Evolutionary conservation across 441 rosid genomes (phyloP).

Genomic region (Biscutella laevigata): DNA sequence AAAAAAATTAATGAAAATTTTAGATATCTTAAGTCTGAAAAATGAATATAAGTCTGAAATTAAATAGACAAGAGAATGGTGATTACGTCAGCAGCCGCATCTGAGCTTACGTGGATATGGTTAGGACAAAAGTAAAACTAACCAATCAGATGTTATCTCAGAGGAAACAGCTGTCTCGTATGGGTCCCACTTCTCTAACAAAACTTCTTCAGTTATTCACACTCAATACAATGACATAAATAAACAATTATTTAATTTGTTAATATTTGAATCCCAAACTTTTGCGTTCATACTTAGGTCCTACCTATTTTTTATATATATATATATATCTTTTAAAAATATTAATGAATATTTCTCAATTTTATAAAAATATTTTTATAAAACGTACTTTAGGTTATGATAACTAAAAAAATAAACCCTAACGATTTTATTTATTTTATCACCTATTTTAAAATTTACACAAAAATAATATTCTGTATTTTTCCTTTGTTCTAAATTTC

Average conservation of each 20-base stretch:
- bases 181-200: conserved; percentile 31
- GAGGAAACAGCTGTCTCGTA: conserved; percentile 29
- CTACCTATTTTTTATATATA: not conserved
- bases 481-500: not conserved
- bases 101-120: conserved; percentile 28
- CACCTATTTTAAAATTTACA: conserved; percentile 14
- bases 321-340: not conserved
- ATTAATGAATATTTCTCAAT: not conserved
- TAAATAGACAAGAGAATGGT: not conserved
- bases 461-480: conserved; percentile 14
- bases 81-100: conserved; percentile 27
- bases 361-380: not conserved
- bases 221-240: conserved; percentile 16
- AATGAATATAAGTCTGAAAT: not conserved
- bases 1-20: too few relatives aligned
- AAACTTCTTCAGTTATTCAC: conserved; percentile 24
- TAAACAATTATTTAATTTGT: not conserved
- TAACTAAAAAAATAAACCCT: not conserved
- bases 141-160: conserved; percentile 26
- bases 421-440: not conserved
- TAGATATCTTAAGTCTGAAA: not conserved
- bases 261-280: conserved; percentile 5
- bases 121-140: conserved; percentile 28
- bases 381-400: too few relatives aligned
- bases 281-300: conserved; percentile 26